Base-by-base conservation (phyloP, 306 rosid genomes). In the Dryas octopetala region DNA sequence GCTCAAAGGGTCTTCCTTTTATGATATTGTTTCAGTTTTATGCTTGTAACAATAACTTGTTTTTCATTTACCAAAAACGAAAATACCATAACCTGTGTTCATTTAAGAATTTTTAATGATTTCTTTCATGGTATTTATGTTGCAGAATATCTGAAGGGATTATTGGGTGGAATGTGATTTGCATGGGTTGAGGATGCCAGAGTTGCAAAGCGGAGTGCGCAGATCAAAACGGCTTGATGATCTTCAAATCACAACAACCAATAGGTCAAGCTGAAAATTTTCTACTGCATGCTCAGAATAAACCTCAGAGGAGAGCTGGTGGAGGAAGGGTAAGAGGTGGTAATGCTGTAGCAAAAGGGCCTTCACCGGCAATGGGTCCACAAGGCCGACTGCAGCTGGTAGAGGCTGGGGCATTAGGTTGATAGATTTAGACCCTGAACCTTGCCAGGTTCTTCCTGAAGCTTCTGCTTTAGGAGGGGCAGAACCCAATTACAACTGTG, bases 131-230 rank as follows among this genome's bases (percentile, higher is more conserved):
- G 4, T 44, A 65, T 70, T 62, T 81, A 44, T 59, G n/a, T 78
- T 78, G 87, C 89, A 85, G 91, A 78, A 54, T 66, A 49, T 76
- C 67, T 57, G 48, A 65, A 51, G 76, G 66, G 41, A 62, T 66
- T 46, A 58, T 80, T 15, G 74, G 68, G 90, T 80, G 87, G 88
- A 83, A 89, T 83, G 87, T 88, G 97, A 89, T 86, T 88, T 91
- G 98, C 91, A 91, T 93, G 97, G 98, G 91, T 86, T 91, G 98
- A 93, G 89, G 89, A 93, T 93, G 98, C 98, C 97, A 81, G 98
- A 93, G 91, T 86, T 93, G 91, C 93, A 96, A 83, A 93, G 97
- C 80, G 96, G 97, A 89, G 97, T 96, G 76, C 87, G 98, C 78
- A 91, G 98, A 87, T 93, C 96, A 70, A 93, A 87, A 78, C 87